Base-by-base conservation (phyloP, 2,329 filamentous ascomycete genomes). In the Parafenestella ontariensis region DNA sequence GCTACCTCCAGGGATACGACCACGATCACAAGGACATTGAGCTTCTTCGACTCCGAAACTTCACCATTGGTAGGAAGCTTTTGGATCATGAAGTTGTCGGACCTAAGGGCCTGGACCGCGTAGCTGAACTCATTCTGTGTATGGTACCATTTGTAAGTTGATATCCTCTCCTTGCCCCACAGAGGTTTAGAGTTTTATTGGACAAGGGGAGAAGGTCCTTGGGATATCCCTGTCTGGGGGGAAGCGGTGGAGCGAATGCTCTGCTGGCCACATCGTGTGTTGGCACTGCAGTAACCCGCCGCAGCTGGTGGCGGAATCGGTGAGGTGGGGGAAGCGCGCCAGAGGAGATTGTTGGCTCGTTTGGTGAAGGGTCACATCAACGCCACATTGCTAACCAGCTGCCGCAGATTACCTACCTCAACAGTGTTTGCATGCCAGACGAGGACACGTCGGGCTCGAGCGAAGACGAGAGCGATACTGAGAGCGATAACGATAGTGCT, bases 141-240 rank as follows among this genome's bases (percentile, higher is more conserved):
- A 85, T 96, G 83, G 86, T 87, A 58, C 88, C 88, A 37, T 96
- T 94, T 79, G 92, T 96, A 79, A 89, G 90, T 85, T 55, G 43
- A 49, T 17, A 21, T 23, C 37, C 37, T 37, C 21, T 26, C 43
- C 31, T 46, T 18, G 13, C 15, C 36, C n/a, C 11, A 15, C 31
- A 20, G 18, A 18, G 13, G n/a, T 39, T 26, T 13, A 11, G 23
- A 26, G 26, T 33, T 17, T 49, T 24, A 58, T 58, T 58, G 48
- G 52, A 34, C 49, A 45, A 47, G 24, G 29, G 48, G 36, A 18
- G 28, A 42, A 43, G 24, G 44, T 40, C 33, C 29, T 48, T 54
- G 52, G 54, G 62, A 61, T 58, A 48, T 62, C 61, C 62, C 64
- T 60, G 63, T 55, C 46, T 46, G 20, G 28, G 51, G 37, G 56